Conservation (phyloP, 1,284 basidiomycete species). For the Cutaneotrichosporon cyanovorans region DNA sequence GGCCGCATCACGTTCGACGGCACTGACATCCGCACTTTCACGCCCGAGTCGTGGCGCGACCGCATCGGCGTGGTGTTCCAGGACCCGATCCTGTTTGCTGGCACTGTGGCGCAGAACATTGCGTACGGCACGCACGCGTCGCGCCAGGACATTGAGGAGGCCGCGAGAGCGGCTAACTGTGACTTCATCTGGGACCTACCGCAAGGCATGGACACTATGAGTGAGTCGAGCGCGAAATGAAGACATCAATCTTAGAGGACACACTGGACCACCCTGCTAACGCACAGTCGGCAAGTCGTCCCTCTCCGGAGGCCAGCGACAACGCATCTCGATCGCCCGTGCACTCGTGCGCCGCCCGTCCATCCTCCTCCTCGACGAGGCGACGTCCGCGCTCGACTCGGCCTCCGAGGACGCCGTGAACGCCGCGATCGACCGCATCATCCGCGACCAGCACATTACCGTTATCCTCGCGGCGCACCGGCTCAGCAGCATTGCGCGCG, state of each 20-base stretch:
- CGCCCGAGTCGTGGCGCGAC: slow-evolving; percentile 72
- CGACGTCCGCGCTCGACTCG: slow-evolving; percentile 67
- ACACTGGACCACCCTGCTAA: slow-evolving; percentile 26
- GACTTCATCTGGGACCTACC: slow-evolving; percentile 92
- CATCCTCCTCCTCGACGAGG: slow-evolving; percentile 50
- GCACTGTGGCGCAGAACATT: slow-evolving; percentile 88
- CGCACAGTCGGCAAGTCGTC: slow-evolving; percentile 41
- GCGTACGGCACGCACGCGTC: slow-evolving; percentile 76
- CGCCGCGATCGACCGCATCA: slow-evolving; percentile 80
- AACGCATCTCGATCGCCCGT: slow-evolving; percentile 50
- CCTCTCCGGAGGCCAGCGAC: slow-evolving; percentile 49
- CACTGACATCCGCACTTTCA: slow-evolving; percentile 78
- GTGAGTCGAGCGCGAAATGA: slow-evolving; percentile 48
- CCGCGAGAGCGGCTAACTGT: slow-evolving; percentile 85
- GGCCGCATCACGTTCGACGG: slow-evolving; percentile 81
- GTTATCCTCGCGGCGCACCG: slow-evolving; percentile 85
- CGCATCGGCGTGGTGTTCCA: slow-evolving; percentile 83
- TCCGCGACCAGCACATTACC: slow-evolving; percentile 66
- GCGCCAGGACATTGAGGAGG: slow-evolving; percentile 73
- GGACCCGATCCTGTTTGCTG: slow-evolving; percentile 54
- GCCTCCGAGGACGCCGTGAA: slow-evolving; percentile 77
- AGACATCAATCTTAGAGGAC: no score
- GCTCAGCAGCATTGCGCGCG: slow-evolving; percentile 71
- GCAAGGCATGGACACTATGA: slow-evolving; percentile 68
- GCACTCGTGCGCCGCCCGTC: slow-evolving; percentile 48